Evolutionary conservation across 495 filamentous ascomycete genomes (phyloP), one percentile per base, ranked within the genome.

Genomic region (Symbiotaphrina buchneri): DNA sequence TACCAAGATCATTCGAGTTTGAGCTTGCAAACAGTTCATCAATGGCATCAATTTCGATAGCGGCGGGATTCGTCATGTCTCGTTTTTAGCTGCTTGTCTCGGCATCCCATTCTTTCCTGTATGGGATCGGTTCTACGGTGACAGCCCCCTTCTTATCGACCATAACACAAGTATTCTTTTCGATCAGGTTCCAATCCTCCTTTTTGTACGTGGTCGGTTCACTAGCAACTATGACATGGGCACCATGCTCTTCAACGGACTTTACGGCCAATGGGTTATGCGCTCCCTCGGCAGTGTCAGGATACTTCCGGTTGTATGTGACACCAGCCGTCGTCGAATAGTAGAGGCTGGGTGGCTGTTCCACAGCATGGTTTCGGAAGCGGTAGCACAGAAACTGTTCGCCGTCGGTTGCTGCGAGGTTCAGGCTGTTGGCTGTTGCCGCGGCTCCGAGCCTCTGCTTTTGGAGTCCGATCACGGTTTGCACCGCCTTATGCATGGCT

Each of bases 41-140:
- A n/a, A n/a, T n/a, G n/a, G n/a, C n/a, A n/a, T n/a, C n/a, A n/a
- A n/a, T n/a, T n/a, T n/a, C n/a, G n/a, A n/a, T n/a, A n/a, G n/a
- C n/a, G n/a, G n/a, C n/a, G n/a, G n/a, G n/a, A n/a, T n/a, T n/a
- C n/a, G n/a, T n/a, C n/a, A n/a, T n/a, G n/a, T n/a, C n/a, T n/a
- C n/a, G n/a, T n/a, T n/a, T n/a, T n/a, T n/a, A n/a, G n/a, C n/a
- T n/a, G n/a, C n/a, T n/a, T n/a, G n/a, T n/a, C n/a, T n/a, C n/a
- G n/a, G n/a, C n/a, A n/a, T n/a, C n/a, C n/a, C n/a, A n/a, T n/a
- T n/a, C n/a, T n/a, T n/a, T n/a, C n/a, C 50, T 16, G 46, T 41
- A 6, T 40, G 43, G 18, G 52, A 46, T 47, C 61, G 65, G 42
- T 74, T 69, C n/a, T n/a, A n/a, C n/a, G n/a, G n/a, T n/a, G n/a